A percentile compares a stretch with the other conserved stretches of the same genome.
These are phyloP conservation scores for Pythium periplocum DNA, from an alignment of 352 stramenopile genomes.

Conservation along the genomic window DNA sequence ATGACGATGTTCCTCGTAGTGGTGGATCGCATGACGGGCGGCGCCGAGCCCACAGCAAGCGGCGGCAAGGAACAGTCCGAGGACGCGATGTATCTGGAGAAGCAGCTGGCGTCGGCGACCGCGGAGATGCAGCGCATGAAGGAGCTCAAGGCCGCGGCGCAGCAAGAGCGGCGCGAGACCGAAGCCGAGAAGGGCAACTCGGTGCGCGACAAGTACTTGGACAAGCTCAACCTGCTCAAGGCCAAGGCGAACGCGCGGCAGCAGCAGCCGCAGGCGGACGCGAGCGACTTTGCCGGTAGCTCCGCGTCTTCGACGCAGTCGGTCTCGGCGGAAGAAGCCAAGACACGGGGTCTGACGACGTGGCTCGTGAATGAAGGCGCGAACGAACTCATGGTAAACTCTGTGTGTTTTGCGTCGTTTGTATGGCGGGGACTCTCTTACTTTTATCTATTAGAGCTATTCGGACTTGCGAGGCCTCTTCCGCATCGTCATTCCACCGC, in stretches of 20 bases:
- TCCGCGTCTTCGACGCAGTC: not conserved
- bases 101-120: conserved; percentile 41
- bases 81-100: conserved; percentile 49
- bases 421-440: not conserved
- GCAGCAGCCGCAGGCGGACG: not conserved
- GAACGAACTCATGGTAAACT: conserved; percentile 58
- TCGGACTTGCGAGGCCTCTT: conserved; percentile 48
- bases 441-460: conserved; percentile 40
- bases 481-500: conserved; percentile 51
- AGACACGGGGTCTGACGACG: conserved; percentile 54
- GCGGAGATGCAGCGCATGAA: conserved; percentile 26
- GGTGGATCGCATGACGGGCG: conserved; percentile 42
- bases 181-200: conserved; percentile 7
- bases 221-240: conserved; percentile 67
- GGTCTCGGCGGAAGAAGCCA: conserved; percentile 11
- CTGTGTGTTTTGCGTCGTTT: too few species aligned
- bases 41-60: conserved; percentile 10
- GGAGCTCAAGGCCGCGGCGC: conserved; percentile 17
- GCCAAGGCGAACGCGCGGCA: conserved; percentile 39
- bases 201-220: conserved; percentile 66
- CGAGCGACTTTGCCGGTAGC: conserved; percentile 8
- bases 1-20: conserved; percentile 24
- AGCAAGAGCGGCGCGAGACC: conserved; percentile 17
- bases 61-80: conserved; percentile 26
- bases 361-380: conserved; percentile 69